Evolutionary conservation across 2,329 filamentous ascomycete species (phyloP), one percentile per base, ranked within the genome.

Genomic region (Lojkania enalia): DNA sequence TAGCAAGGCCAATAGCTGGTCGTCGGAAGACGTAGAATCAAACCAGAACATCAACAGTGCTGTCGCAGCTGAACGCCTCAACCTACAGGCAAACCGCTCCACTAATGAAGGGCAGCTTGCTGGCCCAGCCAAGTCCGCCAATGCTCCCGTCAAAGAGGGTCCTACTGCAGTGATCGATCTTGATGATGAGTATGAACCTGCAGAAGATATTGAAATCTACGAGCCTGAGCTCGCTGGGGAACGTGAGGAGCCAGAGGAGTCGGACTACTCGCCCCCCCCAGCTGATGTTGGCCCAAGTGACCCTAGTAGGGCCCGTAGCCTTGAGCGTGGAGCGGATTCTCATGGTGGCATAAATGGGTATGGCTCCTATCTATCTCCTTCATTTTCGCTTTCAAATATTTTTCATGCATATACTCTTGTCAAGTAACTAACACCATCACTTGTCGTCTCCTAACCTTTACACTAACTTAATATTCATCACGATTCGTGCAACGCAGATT

Each of bases 1-100:
- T 56, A 96, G 91, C 73, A 88, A 87, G 74, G 81, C 80, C 52
- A 86, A 91, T 76, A 88, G 91, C 68, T 95, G 90, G 53, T 73
- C 81, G 65, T 76, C 80, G 66, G 76, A 78, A 50, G 69, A 72
- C 45, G 47, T 49, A 61, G 66, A 67, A 50, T 45, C 51, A 49
- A 60, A 57, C 51, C 58, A 58, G 49, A 54, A 47, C 49, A 44
- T 43, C 47, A 54, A 51, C 36, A 42, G 33, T 59, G 58, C 60
- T 66, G 60, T 66, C 59, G 55, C 47, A 49, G 52, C 53, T 55
- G 58, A 54, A 37, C 46, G 55, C 59, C 58, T 65, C 44, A 59
- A 55, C 27, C 54, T 55, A 32, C 64, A 62, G 40, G 51, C 52
- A 32, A 60, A 61, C 38, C 43, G 18, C 23, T 46, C 44, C 31